A percentile compares a stretch with the other conserved stretches of the same genome.
phyloP scores from a whole-genome alignment of 495 filamentous ascomycete genomes.

The Podospora didyma region DNA sequence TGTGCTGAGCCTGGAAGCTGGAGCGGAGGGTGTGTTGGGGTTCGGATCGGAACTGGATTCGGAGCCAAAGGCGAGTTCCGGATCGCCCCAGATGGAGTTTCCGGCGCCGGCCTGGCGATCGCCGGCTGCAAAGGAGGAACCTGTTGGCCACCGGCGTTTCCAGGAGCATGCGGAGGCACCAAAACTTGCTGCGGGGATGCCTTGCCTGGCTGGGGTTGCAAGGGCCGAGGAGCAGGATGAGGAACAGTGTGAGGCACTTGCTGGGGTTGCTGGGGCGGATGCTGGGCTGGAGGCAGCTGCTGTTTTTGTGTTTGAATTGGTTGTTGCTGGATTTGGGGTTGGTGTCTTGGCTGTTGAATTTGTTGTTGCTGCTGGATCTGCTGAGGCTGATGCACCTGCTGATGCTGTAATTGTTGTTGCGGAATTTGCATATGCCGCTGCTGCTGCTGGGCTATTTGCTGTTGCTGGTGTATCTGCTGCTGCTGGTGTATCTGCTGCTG shows the following conservation, averaged over 20 bases:
- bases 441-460: background rate
- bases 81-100: background rate
- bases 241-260: no score
- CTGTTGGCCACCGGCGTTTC: constrained; percentile 20
- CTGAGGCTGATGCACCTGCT: constrained; percentile 10
- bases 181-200: constrained; percentile 27
- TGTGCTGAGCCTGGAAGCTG: constrained; percentile 17
- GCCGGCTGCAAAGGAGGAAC: constrained; percentile 30
- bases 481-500: no score
- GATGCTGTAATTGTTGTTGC: background rate
- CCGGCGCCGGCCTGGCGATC: constrained; percentile 10
- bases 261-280: no score
- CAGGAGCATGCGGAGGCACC: constrained; percentile 34
- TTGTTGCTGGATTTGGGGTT: no score
- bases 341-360: no score
- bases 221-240: constrained; percentile 14
- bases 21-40: constrained; percentile 10
- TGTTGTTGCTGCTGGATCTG: no score
- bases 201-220: constrained; percentile 22
- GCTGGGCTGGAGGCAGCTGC: no score
- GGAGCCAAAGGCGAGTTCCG: constrained; percentile 9
- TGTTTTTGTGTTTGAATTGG: no score
- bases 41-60: constrained; percentile 1
- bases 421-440: background rate
- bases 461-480: background rate